Conservation (phyloP, 805 yeast species). For the Ogataea trehalophila region DNA sequence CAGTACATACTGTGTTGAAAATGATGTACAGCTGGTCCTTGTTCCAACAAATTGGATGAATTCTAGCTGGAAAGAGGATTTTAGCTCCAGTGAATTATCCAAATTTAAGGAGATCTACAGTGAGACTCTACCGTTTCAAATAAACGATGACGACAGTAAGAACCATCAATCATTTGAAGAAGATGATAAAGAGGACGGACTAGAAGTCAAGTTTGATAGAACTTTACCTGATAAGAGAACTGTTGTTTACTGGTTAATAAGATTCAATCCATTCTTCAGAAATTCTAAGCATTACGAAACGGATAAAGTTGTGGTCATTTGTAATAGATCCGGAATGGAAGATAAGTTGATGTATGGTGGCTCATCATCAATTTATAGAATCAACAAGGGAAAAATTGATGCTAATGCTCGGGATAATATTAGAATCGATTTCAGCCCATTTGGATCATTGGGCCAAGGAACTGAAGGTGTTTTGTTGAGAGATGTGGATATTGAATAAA, state of each 20-base stretch:
- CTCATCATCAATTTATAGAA: slow-evolving; percentile 51
- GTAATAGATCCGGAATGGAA: slow-evolving; percentile 81
- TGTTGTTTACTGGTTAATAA: slow-evolving; percentile 59
- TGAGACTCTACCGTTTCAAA: slow-evolving; percentile 7
- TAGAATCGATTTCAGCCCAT: slow-evolving; percentile 41
- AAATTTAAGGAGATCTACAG: slow-evolving; percentile 14
- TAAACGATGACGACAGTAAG: slow-evolving; percentile 8
- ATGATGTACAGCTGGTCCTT: slow-evolving; percentile 51
- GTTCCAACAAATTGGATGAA: slow-evolving; percentile 87
- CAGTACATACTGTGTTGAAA: slow-evolving; percentile 44
- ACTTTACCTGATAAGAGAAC: slow-evolving; percentile 23
- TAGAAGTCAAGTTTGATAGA: slow-evolving; percentile 6
- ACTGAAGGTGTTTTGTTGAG: slow-evolving; percentile 59
- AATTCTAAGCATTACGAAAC: slow-evolving; percentile 10
- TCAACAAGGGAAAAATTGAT: slow-evolving; percentile 34
- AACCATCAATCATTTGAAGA: slow-evolving; percentile 4
- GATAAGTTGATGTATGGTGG: slow-evolving; percentile 65
- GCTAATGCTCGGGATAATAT: slow-evolving; percentile 20
- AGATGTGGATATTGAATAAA: slow-evolving; percentile 42
- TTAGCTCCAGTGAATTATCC: slow-evolving; percentile 15
- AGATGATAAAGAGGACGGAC: not conserved
- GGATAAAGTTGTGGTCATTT: slow-evolving; percentile 40
- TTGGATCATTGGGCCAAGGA: slow-evolving; percentile 58
- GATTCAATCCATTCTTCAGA: slow-evolving; percentile 38
- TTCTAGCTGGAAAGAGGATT: slow-evolving; percentile 36